These are phyloP conservation scores for Colletotrichum cordylinicola DNA, from an alignment of 2,329 filamentous ascomycete species.

Conservation along the genomic window DNA sequence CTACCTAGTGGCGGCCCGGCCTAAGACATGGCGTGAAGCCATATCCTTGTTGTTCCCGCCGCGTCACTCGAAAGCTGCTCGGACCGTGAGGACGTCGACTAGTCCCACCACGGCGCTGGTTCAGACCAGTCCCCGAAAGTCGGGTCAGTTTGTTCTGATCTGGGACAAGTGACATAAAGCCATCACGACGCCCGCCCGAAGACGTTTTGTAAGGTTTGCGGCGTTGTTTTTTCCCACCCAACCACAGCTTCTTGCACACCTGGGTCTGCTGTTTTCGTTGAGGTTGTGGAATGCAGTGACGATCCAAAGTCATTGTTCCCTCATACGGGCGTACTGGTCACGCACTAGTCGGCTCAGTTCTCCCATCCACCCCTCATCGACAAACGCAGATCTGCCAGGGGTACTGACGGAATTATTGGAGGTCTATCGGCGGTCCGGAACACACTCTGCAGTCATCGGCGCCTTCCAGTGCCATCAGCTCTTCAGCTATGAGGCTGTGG, in stretches of 20 bases:
- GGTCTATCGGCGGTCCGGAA: not conserved
- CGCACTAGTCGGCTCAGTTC: not conserved
- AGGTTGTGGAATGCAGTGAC: not conserved
- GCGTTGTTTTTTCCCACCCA: not conserved
- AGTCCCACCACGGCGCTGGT: not conserved
- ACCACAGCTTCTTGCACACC: not conserved
- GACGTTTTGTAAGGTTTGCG: constrained; percentile 13
- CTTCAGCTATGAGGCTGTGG: not conserved
- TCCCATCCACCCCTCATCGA: not conserved
- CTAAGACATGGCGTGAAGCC: constrained; percentile 21
- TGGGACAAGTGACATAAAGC: constrained; percentile 17
- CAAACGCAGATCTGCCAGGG: not conserved
- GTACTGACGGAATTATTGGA: not conserved
- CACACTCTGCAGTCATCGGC: constrained; percentile 7
- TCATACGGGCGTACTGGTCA: constrained; percentile 6
- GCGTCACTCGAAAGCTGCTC: constrained; percentile 8
- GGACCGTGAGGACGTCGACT: not conserved
- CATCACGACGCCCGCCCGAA: constrained; percentile 5
- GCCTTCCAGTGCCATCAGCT: not conserved
- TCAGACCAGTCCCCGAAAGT: not conserved
- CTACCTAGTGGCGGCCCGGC: constrained; percentile 10
- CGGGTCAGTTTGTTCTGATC: not conserved
- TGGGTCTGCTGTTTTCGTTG: constrained; percentile 4
- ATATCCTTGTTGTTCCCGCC: constrained; percentile 1
- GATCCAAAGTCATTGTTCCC: not conserved